Percentiles rank a stretch among this genome's conserved stretches.
Evolutionary conservation across 139 green algal species (phyloP).

Genomic region (Chlamydomonas sp.): DNA sequence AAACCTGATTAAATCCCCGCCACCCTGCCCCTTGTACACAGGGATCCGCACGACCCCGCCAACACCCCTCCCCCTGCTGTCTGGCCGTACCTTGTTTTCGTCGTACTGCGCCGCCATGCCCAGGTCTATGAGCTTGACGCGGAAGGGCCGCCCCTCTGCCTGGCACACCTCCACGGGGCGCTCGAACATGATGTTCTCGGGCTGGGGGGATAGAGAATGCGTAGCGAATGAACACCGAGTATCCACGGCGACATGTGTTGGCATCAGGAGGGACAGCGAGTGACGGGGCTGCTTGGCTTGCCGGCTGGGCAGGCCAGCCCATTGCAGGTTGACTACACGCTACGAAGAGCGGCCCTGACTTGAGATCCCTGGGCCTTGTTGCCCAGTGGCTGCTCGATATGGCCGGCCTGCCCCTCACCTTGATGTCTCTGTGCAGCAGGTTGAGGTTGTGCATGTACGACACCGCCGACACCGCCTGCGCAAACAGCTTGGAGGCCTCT

Average conservation of each 20-base stretch:
- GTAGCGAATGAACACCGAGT: background rate
- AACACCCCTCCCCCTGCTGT: too few relatives aligned
- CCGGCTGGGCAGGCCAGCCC: too few relatives aligned
- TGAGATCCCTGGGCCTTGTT: too few relatives aligned
- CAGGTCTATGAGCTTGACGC: slow-evolving; percentile 60
- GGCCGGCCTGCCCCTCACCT: background rate
- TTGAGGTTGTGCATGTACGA: slow-evolving; percentile 58
- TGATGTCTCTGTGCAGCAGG: slow-evolving; percentile 61
- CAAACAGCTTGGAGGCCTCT: slow-evolving; percentile 48
- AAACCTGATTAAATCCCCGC: too few relatives aligned
- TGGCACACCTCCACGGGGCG: slow-evolving; percentile 30
- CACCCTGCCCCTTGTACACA: too few relatives aligned
- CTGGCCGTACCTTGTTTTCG: slow-evolving; percentile 9
- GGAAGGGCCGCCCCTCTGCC: slow-evolving; percentile 21
- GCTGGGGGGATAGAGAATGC: slow-evolving; percentile 10
- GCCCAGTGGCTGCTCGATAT: too few relatives aligned
- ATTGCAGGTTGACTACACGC: too few relatives aligned
- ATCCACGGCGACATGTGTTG: background rate
- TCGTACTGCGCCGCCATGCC: slow-evolving; percentile 52
- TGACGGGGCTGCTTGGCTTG: too few relatives aligned
- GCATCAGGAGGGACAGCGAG: too few relatives aligned
- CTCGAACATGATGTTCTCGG: slow-evolving; percentile 56
- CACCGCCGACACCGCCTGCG: slow-evolving; percentile 48
- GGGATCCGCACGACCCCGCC: too few relatives aligned
- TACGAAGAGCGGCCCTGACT: background rate